A percentile compares a stretch with the other conserved stretches of the same genome.
phyloP scores from a whole-genome alignment of 176 grass and related monocot genomes.

The Aegilops tauschii region DNA sequence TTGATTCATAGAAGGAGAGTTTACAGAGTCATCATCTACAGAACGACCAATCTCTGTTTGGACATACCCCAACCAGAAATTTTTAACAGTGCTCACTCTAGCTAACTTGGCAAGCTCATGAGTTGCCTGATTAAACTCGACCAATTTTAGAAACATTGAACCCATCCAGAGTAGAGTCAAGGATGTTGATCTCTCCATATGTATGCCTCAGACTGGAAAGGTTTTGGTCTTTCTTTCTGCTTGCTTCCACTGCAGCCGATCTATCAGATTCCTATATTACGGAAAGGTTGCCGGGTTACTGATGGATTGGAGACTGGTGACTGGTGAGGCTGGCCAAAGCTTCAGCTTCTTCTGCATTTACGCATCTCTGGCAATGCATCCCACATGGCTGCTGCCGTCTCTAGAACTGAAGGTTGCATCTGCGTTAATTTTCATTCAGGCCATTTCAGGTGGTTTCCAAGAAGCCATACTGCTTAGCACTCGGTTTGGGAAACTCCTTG shows the following conservation, averaged over 20 bases:
- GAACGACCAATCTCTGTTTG: background rate
- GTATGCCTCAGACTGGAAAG: background rate
- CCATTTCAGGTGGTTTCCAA: too few relatives aligned
- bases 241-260: background rate
- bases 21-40: background rate
- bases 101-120: background rate
- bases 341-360: too few relatives aligned
- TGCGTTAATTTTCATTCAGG: too few relatives aligned
- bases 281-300: too few relatives aligned
- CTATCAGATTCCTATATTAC: background rate
- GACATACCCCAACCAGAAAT: background rate
- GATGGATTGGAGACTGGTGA: too few relatives aligned
- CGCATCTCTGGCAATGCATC: too few relatives aligned
- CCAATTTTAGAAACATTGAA: background rate
- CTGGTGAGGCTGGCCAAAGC: too few relatives aligned
- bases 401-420: too few relatives aligned
- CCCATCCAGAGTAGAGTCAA: background rate
- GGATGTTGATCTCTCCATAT: background rate
- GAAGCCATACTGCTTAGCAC: too few relatives aligned
- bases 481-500: too few relatives aligned
- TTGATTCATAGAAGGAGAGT: background rate
- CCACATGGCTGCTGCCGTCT: too few relatives aligned
- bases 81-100: background rate
- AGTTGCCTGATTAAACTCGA: background rate
- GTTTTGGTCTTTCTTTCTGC: background rate